A percentile compares a stretch with the other conserved stretches of the same genome.
Conservation (phyloP, 2,329 filamentous ascomycete species). For the Aspergillus pseudoviridinutans region DNA sequence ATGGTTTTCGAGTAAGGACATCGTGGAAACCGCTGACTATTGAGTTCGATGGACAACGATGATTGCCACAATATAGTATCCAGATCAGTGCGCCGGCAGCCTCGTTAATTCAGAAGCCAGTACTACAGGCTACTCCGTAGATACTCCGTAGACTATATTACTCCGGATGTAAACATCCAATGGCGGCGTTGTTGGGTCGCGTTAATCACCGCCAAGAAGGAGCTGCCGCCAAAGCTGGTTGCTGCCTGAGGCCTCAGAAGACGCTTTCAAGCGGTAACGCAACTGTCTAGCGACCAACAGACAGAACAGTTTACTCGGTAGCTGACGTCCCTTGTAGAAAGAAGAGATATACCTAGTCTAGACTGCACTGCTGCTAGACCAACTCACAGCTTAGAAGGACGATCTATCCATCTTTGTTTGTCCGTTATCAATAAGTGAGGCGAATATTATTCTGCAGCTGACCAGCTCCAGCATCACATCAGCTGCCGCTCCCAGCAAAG, state of each 20-base stretch:
- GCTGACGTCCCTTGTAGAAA: not conserved
- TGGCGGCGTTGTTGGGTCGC: not conserved
- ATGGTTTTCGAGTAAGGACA: constrained; percentile 67
- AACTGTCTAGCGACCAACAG: not conserved
- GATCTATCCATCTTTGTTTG: not conserved
- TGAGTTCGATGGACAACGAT: not conserved
- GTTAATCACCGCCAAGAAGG: constrained; percentile 1
- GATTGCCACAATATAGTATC: not conserved
- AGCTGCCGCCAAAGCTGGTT: not conserved
- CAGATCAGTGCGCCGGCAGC: not conserved
- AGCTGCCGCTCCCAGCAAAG: constrained; percentile 16
- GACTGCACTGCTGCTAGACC: too few relatives aligned
- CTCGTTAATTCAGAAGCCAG: not conserved
- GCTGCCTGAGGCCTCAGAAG: constrained; percentile 3
- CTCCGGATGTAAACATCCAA: not conserved
- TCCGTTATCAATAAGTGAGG: not conserved
- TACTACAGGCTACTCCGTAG: not conserved
- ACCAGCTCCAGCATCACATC: constrained; percentile 9
- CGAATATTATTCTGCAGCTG: constrained; percentile 14
- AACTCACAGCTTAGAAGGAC: too few relatives aligned
- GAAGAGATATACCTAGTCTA: not conserved
- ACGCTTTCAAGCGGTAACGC: not conserved
- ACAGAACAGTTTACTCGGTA: not conserved
- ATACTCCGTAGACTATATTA: not conserved
- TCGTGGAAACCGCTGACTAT: constrained; percentile 33